Evolutionary conservation across 208 protist genomes (phyloP).

Genomic region (Trypanosomatidae sp.): DNA sequence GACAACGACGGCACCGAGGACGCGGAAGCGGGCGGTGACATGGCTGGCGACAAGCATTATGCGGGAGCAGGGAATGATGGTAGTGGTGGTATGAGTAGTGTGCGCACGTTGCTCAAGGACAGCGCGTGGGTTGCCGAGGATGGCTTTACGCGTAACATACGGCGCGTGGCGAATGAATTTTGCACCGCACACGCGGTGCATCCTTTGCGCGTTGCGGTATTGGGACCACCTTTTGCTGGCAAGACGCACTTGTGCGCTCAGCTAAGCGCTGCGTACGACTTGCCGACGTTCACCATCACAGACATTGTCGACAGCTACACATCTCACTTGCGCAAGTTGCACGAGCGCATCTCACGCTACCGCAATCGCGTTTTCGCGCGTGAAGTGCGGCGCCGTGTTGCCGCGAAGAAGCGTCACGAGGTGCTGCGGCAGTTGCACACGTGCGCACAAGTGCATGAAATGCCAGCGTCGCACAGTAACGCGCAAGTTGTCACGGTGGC

Average conservation of each 20-base stretch:
- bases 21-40: not conserved
- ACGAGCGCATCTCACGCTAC: conserved; percentile 8
- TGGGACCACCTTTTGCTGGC: conserved; percentile 84
- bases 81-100: too few relatives aligned
- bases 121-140: conserved; percentile 70
- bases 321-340: conserved; percentile 11
- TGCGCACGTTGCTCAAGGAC: too few relatives aligned
- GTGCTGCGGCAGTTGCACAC: too few relatives aligned
- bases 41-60: conserved; percentile 7
- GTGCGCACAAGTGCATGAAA: too few relatives aligned
- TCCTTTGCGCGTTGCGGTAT: conserved; percentile 69
- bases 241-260: conserved; percentile 57
- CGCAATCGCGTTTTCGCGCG: conserved; percentile 8
- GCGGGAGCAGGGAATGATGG: too few relatives aligned
- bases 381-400: conserved; percentile 28
- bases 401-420: conserved; percentile 13
- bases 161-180: conserved; percentile 70
- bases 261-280: conserved; percentile 59
- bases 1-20: conserved; percentile 1
- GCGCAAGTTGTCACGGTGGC: too few relatives aligned
- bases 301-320: conserved; percentile 9
- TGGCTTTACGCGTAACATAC: conserved; percentile 58
- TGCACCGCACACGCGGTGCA: conserved; percentile 33
- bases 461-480: too few relatives aligned
- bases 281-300: conserved; percentile 52